Percentiles rank a stretch among this genome's conserved stretches.
phyloP scores from a whole-genome alignment of 257 asterid species.

The Penstemon barbatus region DNA sequence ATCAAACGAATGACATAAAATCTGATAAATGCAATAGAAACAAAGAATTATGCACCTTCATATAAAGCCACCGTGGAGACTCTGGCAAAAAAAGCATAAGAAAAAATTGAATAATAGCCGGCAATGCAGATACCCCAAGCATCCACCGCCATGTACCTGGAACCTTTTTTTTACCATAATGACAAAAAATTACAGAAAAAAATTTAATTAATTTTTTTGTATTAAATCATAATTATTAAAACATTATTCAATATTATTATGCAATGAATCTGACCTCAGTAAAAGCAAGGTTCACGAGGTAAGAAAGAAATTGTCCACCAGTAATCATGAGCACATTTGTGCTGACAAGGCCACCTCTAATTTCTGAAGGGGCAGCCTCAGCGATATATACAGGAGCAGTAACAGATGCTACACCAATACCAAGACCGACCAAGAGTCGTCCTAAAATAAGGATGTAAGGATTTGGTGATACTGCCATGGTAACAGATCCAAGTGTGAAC shows the following conservation, averaged over 20 bases:
- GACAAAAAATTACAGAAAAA: conserved; percentile 11
- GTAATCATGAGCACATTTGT: conserved; percentile 97
- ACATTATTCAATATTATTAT: background rate
- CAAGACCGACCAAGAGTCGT: conserved; percentile 79
- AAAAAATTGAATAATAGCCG: conserved; percentile 72
- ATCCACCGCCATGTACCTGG: conserved; percentile 99
- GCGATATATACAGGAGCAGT: conserved; percentile 97
- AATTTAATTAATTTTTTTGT: conserved; percentile 7
- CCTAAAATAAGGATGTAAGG: conserved; percentile 86
- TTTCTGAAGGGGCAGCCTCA: conserved; percentile 91
- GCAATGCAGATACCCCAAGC: conserved; percentile 91
- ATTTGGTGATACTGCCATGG: conserved; percentile 83
- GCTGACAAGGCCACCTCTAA: conserved; percentile 94
- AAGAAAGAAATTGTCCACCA: conserved; percentile 95
- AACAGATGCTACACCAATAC: conserved; percentile 93
- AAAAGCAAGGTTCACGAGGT: conserved; percentile 93
- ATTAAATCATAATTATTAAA: background rate
- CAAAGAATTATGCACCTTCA: conserved; percentile 50
- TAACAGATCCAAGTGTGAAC: conserved; percentile 67
- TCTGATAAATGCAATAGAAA: conserved; percentile 21
- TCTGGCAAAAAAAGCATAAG: conserved; percentile 90
- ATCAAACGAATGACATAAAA: conserved; percentile 4
- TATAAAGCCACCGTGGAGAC: conserved; percentile 96
- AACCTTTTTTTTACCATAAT: conserved; percentile 50
- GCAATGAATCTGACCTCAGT: conserved; percentile 69